Evolutionary conservation across 2,329 filamentous ascomycete species (phyloP).

Genomic region (Exophiala lecanii-corni): DNA sequence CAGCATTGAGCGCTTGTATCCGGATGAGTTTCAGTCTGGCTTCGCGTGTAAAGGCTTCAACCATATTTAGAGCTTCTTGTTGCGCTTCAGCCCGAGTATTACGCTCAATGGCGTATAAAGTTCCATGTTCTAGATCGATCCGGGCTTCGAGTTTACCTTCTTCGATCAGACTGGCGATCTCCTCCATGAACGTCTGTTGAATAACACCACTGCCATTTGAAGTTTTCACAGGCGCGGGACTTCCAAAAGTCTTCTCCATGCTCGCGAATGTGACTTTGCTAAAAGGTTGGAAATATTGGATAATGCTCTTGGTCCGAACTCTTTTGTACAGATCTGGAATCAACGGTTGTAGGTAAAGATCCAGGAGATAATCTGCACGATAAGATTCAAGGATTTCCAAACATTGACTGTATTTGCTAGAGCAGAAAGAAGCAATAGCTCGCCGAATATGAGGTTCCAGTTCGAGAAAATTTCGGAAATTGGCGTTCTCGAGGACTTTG

Average conservation of each 20-base stretch:
- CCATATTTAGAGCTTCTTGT: conserved; percentile 60
- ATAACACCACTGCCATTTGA: conserved; percentile 28
- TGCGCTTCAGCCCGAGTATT: conserved; percentile 69
- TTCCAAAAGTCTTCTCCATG: conserved; percentile 71
- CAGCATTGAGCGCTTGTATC: conserved; percentile 69
- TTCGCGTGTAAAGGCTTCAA: conserved; percentile 68
- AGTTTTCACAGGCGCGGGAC: conserved; percentile 46
- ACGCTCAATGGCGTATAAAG: conserved; percentile 67
- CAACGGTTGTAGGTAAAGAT: conserved; percentile 76
- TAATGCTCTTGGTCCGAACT: conserved; percentile 86
- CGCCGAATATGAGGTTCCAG: conserved; percentile 91
- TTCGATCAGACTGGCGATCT: conserved; percentile 75
- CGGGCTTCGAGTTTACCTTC: conserved; percentile 67
- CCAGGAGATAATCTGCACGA: conserved; percentile 80
- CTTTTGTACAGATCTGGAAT: conserved; percentile 64
- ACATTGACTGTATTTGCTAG: conserved; percentile 81
- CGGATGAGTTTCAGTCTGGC: conserved; percentile 71
- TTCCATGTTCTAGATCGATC: conserved; percentile 77
- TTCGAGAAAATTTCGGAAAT: conserved; percentile 84
- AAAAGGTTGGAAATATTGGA: conserved; percentile 88
- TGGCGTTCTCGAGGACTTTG: conserved; percentile 70
- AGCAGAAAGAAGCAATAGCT: conserved; percentile 83
- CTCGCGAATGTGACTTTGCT: conserved; percentile 77
- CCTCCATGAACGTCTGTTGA: conserved; percentile 41
- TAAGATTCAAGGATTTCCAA: conserved; percentile 77